These are phyloP conservation scores for Calonectria pteridis DNA, from an alignment of 2,329 filamentous ascomycete genomes.

Conservation along the genomic window DNA sequence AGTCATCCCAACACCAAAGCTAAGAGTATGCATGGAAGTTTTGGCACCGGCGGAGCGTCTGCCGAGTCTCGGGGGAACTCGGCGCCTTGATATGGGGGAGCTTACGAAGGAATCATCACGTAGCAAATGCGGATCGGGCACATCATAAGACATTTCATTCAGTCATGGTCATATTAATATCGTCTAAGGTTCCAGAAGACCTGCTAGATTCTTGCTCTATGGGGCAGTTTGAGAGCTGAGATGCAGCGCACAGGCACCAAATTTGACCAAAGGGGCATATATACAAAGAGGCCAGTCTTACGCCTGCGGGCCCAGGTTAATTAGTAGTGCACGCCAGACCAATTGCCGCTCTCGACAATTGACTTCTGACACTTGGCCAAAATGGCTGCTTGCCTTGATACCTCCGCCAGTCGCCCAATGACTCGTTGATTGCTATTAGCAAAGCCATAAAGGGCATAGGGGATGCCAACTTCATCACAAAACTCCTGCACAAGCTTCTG, in stretches of 20 bases:
- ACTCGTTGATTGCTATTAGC: conserved; percentile 86
- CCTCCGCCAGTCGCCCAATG: conserved; percentile 80
- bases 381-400: conserved; percentile 83
- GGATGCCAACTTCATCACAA: conserved; percentile 84
- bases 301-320: neutral
- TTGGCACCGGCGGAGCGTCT: neutral
- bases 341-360: conserved; percentile 50
- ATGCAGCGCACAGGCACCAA: neutral
- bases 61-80: neutral
- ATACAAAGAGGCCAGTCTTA: conserved; percentile 16
- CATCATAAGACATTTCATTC: neutral
- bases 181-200: neutral
- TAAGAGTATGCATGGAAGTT: neutral
- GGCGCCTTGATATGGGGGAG: neutral
- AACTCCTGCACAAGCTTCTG: conserved; percentile 85
- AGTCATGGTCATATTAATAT: conserved; percentile 5
- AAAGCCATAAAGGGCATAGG: conserved; percentile 89
- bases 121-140: neutral
- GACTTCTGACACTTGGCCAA: conserved; percentile 79
- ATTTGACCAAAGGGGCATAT: conserved; percentile 24
- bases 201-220: neutral
- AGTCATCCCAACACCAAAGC: neutral
- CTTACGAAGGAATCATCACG: neutral
- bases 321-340: conserved; percentile 34
- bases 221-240: neutral